A percentile compares a stretch with the other conserved stretches of the same genome.
Evolutionary conservation across 495 filamentous ascomycete genomes (phyloP).

Genomic region (Penicillium flavigenum): DNA sequence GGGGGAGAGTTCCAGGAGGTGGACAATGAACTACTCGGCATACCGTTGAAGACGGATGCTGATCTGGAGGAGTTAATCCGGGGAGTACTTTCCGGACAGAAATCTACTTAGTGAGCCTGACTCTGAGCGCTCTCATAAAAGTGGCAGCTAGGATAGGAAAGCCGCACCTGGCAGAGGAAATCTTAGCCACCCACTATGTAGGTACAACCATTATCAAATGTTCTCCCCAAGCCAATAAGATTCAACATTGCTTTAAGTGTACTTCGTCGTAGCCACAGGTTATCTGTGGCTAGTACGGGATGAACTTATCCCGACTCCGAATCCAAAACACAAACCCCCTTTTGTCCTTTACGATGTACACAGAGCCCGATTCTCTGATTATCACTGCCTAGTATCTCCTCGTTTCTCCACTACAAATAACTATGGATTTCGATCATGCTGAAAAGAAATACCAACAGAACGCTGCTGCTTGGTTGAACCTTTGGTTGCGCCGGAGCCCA

Average conservation of each 20-base stretch:
- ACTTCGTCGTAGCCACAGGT: no score
- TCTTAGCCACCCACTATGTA: no score
- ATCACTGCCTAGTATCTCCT: not conserved
- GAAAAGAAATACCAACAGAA: not conserved
- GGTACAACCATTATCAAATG: not conserved
- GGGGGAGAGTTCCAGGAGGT: constrained; percentile 16
- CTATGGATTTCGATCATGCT: not conserved
- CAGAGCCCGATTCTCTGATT: not conserved
- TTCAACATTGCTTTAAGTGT: no score
- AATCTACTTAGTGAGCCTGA: constrained; percentile 29
- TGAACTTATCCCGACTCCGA: not conserved
- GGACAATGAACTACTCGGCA: constrained; percentile 18
- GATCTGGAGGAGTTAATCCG: constrained; percentile 13
- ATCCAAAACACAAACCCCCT: not conserved
- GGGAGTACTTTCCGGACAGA: constrained; percentile 6
- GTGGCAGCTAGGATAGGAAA: constrained; percentile 5
- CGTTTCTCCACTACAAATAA: not conserved
- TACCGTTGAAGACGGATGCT: constrained; percentile 4
- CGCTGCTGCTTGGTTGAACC: not conserved
- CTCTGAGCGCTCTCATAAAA: constrained; percentile 34
- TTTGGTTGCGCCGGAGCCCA: no score
- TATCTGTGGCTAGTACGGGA: not conserved
- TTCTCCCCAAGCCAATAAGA: not conserved
- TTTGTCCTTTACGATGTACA: no score
- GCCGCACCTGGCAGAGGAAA: no score